Evolutionary conservation across 441 rosid genomes (phyloP).

Genomic region (Populus hybrid): DNA sequence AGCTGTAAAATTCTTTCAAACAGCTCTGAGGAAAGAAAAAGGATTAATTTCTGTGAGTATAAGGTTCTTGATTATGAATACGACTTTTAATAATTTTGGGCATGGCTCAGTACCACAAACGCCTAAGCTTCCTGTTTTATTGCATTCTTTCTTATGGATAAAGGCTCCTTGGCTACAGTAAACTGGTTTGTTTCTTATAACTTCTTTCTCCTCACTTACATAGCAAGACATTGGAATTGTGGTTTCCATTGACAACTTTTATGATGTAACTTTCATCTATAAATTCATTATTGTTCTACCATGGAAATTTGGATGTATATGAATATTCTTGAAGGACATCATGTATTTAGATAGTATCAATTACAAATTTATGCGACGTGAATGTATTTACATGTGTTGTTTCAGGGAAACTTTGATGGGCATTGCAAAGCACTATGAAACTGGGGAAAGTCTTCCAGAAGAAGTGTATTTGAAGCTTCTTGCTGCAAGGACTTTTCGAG

Average conservation of each 20-base stretch:
- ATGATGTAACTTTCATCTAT: neutral
- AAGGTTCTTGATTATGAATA: neutral
- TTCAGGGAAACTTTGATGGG: constrained; percentile 90
- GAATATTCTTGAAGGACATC: neutral
- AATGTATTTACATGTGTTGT: constrained; percentile 9
- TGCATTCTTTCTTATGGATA: neutral
- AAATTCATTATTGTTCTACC: neutral
- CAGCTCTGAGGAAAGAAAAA: neutral
- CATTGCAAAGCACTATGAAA: constrained; percentile 83
- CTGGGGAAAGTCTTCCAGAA: constrained; percentile 84
- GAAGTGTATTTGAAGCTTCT: constrained; percentile 81
- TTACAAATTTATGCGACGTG: neutral
- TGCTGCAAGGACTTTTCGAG: constrained; percentile 90
- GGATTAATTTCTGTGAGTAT: neutral
- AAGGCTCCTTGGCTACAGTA: neutral
- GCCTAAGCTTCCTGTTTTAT: neutral
- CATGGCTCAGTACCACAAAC: neutral
- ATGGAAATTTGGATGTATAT: neutral
- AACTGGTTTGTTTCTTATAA: neutral
- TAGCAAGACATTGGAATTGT: neutral
- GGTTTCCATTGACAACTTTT: neutral
- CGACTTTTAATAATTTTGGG: neutral
- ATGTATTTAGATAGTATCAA: neutral
- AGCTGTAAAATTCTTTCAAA: neutral
- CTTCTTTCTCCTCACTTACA: neutral